These are phyloP conservation scores for Sugiyamaella sp. DNA, from an alignment of 1,139 yeast species.

Conservation along the genomic window DNA sequence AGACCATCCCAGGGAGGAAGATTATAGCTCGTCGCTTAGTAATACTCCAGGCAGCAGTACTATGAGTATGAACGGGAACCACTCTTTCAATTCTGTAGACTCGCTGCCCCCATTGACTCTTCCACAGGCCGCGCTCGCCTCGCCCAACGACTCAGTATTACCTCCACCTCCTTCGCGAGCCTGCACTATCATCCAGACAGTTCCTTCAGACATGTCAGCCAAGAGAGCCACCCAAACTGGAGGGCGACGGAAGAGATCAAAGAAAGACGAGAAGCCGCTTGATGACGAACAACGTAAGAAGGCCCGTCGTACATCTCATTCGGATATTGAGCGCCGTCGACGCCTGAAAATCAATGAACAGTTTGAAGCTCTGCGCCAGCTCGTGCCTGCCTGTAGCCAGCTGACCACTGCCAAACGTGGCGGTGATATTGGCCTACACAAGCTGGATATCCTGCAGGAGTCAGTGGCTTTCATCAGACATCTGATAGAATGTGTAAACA, in stretches of 20 bases:
- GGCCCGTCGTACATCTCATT: conserved; percentile 67
- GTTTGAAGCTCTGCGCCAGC: conserved; percentile 74
- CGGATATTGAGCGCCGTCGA: conserved; percentile 78
- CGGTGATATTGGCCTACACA: conserved; percentile 68
- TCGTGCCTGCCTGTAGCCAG: conserved; percentile 76
- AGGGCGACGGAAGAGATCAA: conserved; percentile 14
- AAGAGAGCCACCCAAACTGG: conserved; percentile 3
- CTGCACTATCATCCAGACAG: conserved; percentile 29
- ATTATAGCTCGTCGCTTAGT: neutral
- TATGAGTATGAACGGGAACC: neutral
- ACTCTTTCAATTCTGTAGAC: neutral
- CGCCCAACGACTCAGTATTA: conserved; percentile 15
- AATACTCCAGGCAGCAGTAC: neutral
- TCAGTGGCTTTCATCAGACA: conserved; percentile 79
- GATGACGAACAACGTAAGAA: conserved; percentile 28
- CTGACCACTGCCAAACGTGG: conserved; percentile 40
- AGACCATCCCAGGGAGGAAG: conserved; percentile 16
- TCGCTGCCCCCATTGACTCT: conserved; percentile 20
- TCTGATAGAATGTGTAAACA: conserved; percentile 49
- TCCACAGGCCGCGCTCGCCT: conserved; percentile 19
- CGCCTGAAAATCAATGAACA: conserved; percentile 79
- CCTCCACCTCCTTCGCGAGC: conserved; percentile 31
- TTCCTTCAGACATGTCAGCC: conserved; percentile 18
- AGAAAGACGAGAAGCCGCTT: conserved; percentile 20
- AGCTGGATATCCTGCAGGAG: conserved; percentile 75